Evolutionary conservation across 73 alveolate species (phyloP).

Genomic region (Tetrahymena borealis): DNA sequence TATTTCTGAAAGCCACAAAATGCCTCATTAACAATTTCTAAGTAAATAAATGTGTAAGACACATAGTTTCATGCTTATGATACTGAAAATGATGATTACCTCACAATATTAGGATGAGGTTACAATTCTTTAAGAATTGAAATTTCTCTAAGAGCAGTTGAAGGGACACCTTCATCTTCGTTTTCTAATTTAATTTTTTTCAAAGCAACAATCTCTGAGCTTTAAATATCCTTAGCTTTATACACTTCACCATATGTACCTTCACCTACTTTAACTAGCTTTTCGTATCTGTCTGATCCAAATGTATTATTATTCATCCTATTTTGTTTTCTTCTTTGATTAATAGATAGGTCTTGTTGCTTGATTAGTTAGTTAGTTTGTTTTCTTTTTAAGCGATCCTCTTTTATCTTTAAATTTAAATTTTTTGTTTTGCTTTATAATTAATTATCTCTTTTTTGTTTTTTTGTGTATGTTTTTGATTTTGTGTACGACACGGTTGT

Average conservation of each 20-base stretch:
- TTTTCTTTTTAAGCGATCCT: not conserved
- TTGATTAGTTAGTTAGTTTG: not conserved
- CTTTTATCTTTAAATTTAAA: not conserved
- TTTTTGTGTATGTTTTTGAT: not conserved
- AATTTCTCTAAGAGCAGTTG: constrained; percentile 88
- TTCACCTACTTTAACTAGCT: constrained; percentile 76
- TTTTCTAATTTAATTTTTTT: constrained; percentile 80
- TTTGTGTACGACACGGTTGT: not conserved
- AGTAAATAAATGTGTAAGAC: no score
- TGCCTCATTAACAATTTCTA: no score
- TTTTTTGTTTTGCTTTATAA: not conserved
- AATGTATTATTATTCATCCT: constrained; percentile 3
- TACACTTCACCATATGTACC: constrained; percentile 89
- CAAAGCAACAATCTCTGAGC: constrained; percentile 73
- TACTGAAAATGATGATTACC: not conserved
- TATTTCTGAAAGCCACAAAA: no score
- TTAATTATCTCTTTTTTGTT: not conserved
- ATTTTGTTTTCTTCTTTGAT: not conserved
- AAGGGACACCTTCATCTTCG: constrained; percentile 91
- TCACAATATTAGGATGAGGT: constrained; percentile 78
- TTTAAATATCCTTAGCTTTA: constrained; percentile 65
- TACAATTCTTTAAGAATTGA: constrained; percentile 67
- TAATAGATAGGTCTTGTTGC: not conserved
- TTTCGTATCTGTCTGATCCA: constrained; percentile 64
- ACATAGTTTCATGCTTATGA: no score